Evolutionary conservation across 1,139 yeast genomes (phyloP).

Genomic region (Blastobotrys serpentis): DNA sequence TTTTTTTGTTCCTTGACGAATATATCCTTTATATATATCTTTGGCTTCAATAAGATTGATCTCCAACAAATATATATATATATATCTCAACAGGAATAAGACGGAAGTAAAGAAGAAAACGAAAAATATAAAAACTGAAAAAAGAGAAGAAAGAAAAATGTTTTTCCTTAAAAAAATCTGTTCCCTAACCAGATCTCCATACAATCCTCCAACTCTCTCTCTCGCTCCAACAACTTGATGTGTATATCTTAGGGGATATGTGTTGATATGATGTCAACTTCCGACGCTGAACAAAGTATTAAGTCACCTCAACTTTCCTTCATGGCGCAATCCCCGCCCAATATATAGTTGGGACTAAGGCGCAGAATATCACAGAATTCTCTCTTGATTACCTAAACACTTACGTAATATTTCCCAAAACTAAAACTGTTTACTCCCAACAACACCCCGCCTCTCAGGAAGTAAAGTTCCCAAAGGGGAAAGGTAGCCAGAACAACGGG

Average conservation of each 20-base stretch:
- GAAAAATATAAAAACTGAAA: no score
- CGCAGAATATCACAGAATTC: constrained; percentile 3
- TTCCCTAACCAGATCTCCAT: not conserved
- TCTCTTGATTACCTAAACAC: not conserved
- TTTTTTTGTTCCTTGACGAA: no score
- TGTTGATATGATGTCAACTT: not conserved
- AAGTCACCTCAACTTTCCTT: not conserved
- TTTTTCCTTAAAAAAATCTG: not conserved
- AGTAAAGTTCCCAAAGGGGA: not conserved
- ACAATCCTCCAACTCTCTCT: no score
- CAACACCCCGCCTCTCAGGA: no score
- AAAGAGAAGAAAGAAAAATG: constrained; percentile 4
- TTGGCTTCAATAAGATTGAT: no score
- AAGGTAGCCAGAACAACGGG: not conserved
- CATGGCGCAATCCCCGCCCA: not conserved
- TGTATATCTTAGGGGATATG: not conserved
- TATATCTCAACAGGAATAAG: no score
- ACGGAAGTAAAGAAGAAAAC: no score
- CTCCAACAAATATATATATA: no score
- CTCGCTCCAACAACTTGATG: not conserved
- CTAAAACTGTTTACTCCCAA: no score
- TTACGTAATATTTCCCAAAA: no score
- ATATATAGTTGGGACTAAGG: not conserved
- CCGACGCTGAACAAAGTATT: constrained; percentile 1
- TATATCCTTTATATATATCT: no score